Conservation (phyloP, 352 stramenopile species). For the Phytophthora sansomeana region DNA sequence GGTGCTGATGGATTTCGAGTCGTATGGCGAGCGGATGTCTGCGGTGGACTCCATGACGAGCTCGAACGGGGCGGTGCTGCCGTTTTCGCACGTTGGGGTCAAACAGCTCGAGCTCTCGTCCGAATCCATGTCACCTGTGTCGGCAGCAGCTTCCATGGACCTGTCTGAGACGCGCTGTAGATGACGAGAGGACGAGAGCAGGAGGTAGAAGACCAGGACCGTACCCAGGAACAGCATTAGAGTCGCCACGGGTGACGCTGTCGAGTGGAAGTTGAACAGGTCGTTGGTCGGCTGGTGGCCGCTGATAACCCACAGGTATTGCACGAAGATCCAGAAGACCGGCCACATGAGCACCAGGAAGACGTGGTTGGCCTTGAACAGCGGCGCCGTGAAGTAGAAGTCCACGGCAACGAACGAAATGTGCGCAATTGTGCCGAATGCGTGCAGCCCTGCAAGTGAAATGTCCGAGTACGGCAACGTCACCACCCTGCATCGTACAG, state of each 20-base stretch:
- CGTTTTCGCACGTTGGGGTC: slow-evolving; percentile 36
- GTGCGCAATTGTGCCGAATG: slow-evolving; percentile 51
- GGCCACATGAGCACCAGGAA: slow-evolving; percentile 67
- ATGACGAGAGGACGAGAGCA: slow-evolving; percentile 45
- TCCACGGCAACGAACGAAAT: slow-evolving; percentile 56
- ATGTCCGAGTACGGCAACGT: slow-evolving; percentile 50
- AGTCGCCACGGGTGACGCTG: slow-evolving; percentile 43
- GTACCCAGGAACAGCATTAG: slow-evolving; percentile 49
- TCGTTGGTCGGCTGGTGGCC: slow-evolving; percentile 66
- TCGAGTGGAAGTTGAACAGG: slow-evolving; percentile 68
- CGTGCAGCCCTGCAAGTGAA: slow-evolving; percentile 36
- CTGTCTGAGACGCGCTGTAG: slow-evolving; percentile 49
- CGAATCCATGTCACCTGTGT: slow-evolving; percentile 33
- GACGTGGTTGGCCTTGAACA: slow-evolving; percentile 71
- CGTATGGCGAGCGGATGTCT: slow-evolving; percentile 17
- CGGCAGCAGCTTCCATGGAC: slow-evolving; percentile 13
- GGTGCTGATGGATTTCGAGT: slow-evolving; percentile 27
- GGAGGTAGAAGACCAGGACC: slow-evolving; percentile 47
- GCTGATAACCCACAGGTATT: slow-evolving; percentile 63
- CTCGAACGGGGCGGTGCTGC: slow-evolving; percentile 48
- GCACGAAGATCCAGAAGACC: slow-evolving; percentile 58
- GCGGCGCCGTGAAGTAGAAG: slow-evolving; percentile 68
- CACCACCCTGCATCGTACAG: slow-evolving; percentile 36
- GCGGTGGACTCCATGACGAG: slow-evolving; percentile 47
- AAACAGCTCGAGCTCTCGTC: slow-evolving; percentile 39